Base-by-base conservation (phyloP, 805 yeast genomes). In the Lipomyces japonicus region DNA sequence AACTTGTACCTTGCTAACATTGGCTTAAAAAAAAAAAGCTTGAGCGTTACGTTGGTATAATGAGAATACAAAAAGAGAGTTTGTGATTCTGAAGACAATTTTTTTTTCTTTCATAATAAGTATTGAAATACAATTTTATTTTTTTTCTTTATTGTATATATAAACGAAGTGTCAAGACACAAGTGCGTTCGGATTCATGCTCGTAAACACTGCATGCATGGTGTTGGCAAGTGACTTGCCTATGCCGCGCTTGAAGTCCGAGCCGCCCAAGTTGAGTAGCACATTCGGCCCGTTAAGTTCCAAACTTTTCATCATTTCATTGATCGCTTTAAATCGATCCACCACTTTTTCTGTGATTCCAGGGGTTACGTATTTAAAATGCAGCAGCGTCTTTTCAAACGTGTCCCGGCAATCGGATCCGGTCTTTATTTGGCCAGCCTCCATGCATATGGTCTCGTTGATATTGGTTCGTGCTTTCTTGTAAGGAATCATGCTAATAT, bases 401-500 rank as follows among this genome's bases (percentile, higher is more conserved):
- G 57, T 45, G 34, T 45, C 56, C 18, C 25, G 19, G 16, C 26
- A 25, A 10, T 39, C 28, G 21, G 44, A 38, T 26, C 60, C 60
- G 9, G 50, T 25, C 37, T 30, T 36, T 19, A 57, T 43, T 31
- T 54, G 59, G 10, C 57, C 57, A 5, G 46, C 48, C 22, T 51
- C 59, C 51, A 48, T 43, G 44, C 54, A 50, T n/a, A 51, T 42
- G 10, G 47, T 21, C 39, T 48, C 55, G 31, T 41, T 39, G 28
- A 53, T 39, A 21, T 51, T 41, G n/a, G 40, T 23, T 22, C 39
- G 32, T 2, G 59, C 53, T 3, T 24, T 19, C 23, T 42, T 32
- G 44, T 57, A 55, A 19, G 60, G 60, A 31, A 48, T 50, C 5
- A 44, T 44, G 21, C 57, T 50, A 34, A 57, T 48, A 26, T 55